Conservation (phyloP, 306 rosid species). For the Bauhinia variegata region DNA sequence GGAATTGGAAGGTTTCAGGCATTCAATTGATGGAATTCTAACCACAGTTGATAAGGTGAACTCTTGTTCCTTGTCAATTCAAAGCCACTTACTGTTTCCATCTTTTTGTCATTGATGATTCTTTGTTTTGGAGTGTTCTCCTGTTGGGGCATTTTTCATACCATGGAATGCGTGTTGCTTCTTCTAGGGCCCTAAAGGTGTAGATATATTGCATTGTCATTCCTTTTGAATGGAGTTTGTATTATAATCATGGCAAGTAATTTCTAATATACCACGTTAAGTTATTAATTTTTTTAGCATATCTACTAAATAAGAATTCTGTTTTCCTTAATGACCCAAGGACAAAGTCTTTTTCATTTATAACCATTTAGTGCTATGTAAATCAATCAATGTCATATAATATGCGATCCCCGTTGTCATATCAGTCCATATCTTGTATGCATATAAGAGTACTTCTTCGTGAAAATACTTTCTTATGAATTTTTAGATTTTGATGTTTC, state of each 20-base stretch:
- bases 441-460: no score
- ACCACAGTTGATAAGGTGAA: constrained; percentile 51
- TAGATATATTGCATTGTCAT: background rate
- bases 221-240: background rate
- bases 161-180: background rate
- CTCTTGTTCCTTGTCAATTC: constrained; percentile 5
- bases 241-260: background rate
- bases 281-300: no score
- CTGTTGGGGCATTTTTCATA: background rate
- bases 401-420: no score
- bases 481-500: no score
- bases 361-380: no score
- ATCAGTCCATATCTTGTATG: no score
- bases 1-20: constrained; percentile 37
- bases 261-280: background rate
- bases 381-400: no score
- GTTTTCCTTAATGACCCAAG: no score
- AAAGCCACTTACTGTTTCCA: background rate
- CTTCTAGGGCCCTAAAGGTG: background rate
- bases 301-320: no score
- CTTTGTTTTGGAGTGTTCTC: background rate
- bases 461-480: no score
- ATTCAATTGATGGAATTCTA: constrained; percentile 36
- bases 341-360: no score
- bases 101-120: background rate